Evolutionary conservation across 1,284 basidiomycete genomes (phyloP), one percentile per base, ranked within the genome.

Genomic region (Malassezia sympodialis): DNA sequence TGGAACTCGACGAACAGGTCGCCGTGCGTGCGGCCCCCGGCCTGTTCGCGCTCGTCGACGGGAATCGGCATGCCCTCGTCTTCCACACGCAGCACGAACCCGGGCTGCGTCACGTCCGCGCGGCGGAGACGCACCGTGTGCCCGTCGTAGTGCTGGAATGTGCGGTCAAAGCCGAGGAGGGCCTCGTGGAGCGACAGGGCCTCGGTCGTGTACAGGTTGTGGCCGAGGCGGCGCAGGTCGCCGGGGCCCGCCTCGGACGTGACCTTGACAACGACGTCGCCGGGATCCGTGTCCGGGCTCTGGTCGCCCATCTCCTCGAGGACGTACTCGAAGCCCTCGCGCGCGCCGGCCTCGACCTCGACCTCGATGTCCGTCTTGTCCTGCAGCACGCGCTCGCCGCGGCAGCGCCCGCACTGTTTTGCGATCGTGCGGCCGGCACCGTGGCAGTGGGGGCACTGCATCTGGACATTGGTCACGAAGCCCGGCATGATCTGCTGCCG

Each of bases 401-500:
- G 35, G 52, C 72, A 74, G 32, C 58, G 62, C 30, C 47, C 35
- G 51, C 72, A 74, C 14, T 35, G 54, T 52, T 68, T 63, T 17
- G 49, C 52, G 49, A 74, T 74, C 21, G 63, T 57, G 15, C 58
- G 63, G 10, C 72, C 72, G 15, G 55, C 56, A 17, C 72, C 72
- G 15, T 63, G 57, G 40, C 72, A 74, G 12, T 51, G 50, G 37
- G 67, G 63, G 45, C 72, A 74, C 3, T 58, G 58, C 54, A 62
- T 61, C 56, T 70, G 68, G 3, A 70, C 61, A 37, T 65, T 69
- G 11, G 71, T 73, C 31, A 68, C 61, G 39, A 73, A 74, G 17
- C 72, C 72, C 6, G 72, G 72, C 72, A 73, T 73, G 60, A 74
- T 70, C 49, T 74, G 69, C 58, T 74, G 72, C 17, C 65, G 59